Conservation (phyloP, 257 asterid genomes). For the Oldenlandia corymbosa region DNA sequence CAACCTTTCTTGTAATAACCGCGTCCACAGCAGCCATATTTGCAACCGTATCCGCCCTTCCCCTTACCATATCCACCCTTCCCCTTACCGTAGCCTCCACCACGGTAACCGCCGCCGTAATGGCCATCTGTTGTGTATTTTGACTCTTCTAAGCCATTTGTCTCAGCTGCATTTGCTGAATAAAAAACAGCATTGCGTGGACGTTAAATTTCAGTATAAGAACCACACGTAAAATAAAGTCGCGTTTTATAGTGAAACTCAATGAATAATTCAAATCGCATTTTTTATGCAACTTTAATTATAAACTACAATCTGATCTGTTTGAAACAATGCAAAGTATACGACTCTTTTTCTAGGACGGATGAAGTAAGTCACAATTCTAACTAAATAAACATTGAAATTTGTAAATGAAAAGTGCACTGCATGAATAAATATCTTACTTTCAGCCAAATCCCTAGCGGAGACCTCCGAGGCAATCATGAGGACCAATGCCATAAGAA, state of each 20-base stretch:
- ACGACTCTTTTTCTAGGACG: too few relatives aligned
- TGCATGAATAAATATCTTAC: neutral
- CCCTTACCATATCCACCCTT: too few relatives aligned
- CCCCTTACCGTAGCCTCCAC: too few relatives aligned
- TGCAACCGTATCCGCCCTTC: too few relatives aligned
- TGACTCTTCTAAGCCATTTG: neutral
- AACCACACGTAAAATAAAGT: neutral
- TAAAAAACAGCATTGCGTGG: too few relatives aligned
- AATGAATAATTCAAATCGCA: too few relatives aligned
- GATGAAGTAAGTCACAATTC: too few relatives aligned
- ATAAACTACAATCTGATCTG: too few relatives aligned
- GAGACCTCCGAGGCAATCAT: conserved; percentile 13
- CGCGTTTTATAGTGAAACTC: too few relatives aligned
- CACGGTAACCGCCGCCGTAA: neutral
- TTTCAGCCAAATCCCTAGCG: conserved; percentile 13
- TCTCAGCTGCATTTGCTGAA: conserved; percentile 7
- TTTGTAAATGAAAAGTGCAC: neutral
- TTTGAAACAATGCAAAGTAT: too few relatives aligned
- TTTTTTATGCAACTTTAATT: too few relatives aligned
- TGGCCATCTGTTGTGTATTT: neutral
- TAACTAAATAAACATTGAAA: neutral
- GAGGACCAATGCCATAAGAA: neutral
- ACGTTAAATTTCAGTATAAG: too few relatives aligned
- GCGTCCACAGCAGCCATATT: neutral
- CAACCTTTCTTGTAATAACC: neutral